These are phyloP conservation scores for Aureobasidium musti DNA, from an alignment of 2,329 filamentous ascomycete genomes.

Conservation along the genomic window DNA sequence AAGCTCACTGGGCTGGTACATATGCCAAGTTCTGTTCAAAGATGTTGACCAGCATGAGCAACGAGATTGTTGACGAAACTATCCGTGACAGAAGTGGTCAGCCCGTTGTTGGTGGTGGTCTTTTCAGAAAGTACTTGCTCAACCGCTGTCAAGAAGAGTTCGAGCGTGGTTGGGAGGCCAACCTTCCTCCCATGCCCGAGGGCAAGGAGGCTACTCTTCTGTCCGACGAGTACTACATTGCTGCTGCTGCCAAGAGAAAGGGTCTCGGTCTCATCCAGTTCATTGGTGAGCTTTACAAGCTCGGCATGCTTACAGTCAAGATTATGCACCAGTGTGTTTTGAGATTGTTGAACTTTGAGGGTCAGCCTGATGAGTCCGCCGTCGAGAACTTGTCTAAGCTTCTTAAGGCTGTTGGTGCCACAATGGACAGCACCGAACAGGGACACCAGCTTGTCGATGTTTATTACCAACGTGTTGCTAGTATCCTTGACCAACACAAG, in stretches of 20 bases:
- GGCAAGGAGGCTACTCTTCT: constrained; percentile 78
- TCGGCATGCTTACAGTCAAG: constrained; percentile 95
- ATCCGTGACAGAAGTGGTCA: constrained; percentile 89
- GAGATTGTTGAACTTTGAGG: constrained; percentile 94
- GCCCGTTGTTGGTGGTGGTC: constrained; percentile 83
- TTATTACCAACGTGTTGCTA: constrained; percentile 87
- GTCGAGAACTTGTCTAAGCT: constrained; percentile 95
- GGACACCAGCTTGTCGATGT: constrained; percentile 84
- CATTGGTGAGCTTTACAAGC: constrained; percentile 98
- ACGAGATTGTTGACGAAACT: constrained; percentile 91
- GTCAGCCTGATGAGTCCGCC: constrained; percentile 89
- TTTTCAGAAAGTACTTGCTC: constrained; percentile 98
- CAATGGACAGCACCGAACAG: constrained; percentile 80
- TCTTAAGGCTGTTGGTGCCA: constrained; percentile 84
- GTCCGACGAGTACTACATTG: constrained; percentile 94
- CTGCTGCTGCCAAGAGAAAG: constrained; percentile 90
- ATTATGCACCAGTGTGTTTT: constrained; percentile 99
- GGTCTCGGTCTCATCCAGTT: constrained; percentile 98
- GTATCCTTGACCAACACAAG: constrained; percentile 75
- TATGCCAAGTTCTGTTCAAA: constrained; percentile 98
- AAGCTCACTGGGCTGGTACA: constrained; percentile 98
- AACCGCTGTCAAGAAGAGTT: constrained; percentile 99
- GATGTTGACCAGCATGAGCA: constrained; percentile 93
- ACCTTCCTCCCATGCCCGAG: constrained; percentile 77
- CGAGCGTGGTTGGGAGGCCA: constrained; percentile 93